Percentiles rank a stretch among this genome's conserved stretches.
phyloP scores from a whole-genome alignment of 2,329 filamentous ascomycete species.

The Colletotrichum lentis region DNA sequence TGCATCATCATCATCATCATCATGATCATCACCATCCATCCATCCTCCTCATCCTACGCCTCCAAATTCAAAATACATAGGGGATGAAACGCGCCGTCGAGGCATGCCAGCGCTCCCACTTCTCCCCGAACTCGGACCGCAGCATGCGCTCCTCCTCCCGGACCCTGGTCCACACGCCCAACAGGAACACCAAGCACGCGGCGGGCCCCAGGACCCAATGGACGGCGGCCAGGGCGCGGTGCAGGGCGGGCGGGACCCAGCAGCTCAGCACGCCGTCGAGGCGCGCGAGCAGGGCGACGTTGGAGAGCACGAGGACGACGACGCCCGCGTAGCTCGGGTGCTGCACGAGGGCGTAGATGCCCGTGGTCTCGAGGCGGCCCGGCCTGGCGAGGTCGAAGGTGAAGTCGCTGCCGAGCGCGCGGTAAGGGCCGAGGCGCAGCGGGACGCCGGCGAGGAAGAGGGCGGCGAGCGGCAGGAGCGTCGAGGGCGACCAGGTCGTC shows the following conservation, averaged over 20 bases:
- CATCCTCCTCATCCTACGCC: no score
- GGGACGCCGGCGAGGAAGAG: constrained; percentile 42
- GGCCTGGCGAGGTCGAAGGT: constrained; percentile 61
- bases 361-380: constrained; percentile 54
- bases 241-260: constrained; percentile 46
- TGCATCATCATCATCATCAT: no score
- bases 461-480: constrained; percentile 47
- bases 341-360: constrained; percentile 59
- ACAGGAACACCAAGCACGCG: constrained; percentile 37
- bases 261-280: constrained; percentile 52
- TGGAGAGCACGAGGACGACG: constrained; percentile 46
- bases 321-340: constrained; percentile 62
- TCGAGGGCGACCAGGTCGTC: constrained; percentile 50
- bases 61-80: constrained; percentile 46
- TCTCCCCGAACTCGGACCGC: constrained; percentile 52
- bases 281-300: constrained; percentile 47
- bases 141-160: constrained; percentile 62
- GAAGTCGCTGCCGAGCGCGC: constrained; percentile 59
- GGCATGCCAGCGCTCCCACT: constrained; percentile 59
- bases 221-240: constrained; percentile 22
- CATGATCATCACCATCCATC: no score
- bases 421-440: constrained; percentile 51
- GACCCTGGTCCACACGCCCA: constrained; percentile 49
- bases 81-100: constrained; percentile 60
- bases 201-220: constrained; percentile 28